Percentiles rank a stretch among this genome's conserved stretches.
Evolutionary conservation across 305 asterid genomes (phyloP).

Genomic region (Fraxinus greggii): DNA sequence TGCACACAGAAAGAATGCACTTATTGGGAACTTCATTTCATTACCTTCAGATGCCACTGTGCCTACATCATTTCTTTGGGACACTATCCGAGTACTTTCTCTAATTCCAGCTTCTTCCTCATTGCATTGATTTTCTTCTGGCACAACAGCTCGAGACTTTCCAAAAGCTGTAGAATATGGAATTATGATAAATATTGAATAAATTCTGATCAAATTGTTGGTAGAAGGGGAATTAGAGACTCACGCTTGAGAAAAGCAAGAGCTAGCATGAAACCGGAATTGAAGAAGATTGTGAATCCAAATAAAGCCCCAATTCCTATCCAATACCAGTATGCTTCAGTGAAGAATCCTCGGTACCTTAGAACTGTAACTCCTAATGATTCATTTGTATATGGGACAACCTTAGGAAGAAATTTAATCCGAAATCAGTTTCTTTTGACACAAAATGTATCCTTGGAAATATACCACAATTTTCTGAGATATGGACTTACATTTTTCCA

Average conservation of each 20-base stretch:
- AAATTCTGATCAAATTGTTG: neutral
- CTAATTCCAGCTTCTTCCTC: constrained; percentile 18
- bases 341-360: constrained; percentile 35
- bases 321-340: constrained; percentile 47
- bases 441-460: neutral
- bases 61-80: neutral
- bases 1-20: neutral
- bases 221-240: neutral
- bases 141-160: constrained; percentile 35
- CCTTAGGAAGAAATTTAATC: constrained; percentile 20
- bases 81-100: neutral
- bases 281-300: constrained; percentile 47
- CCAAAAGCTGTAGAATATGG: constrained; percentile 37
- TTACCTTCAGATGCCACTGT: neutral
- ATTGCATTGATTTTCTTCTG: constrained; percentile 27
- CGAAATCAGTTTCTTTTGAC: neutral
- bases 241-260: constrained; percentile 48
- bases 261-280: constrained; percentile 37
- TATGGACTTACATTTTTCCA: constrained; percentile 44
- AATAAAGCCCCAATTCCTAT: constrained; percentile 46
- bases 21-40: constrained; percentile 10
- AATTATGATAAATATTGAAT: neutral
- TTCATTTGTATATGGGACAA: constrained; percentile 19
- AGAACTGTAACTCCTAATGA: constrained; percentile 38
- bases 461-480: neutral